These are phyloP conservation scores for Xylariaceae sp. DNA, from an alignment of 2,329 filamentous ascomycete genomes.

Conservation along the genomic window DNA sequence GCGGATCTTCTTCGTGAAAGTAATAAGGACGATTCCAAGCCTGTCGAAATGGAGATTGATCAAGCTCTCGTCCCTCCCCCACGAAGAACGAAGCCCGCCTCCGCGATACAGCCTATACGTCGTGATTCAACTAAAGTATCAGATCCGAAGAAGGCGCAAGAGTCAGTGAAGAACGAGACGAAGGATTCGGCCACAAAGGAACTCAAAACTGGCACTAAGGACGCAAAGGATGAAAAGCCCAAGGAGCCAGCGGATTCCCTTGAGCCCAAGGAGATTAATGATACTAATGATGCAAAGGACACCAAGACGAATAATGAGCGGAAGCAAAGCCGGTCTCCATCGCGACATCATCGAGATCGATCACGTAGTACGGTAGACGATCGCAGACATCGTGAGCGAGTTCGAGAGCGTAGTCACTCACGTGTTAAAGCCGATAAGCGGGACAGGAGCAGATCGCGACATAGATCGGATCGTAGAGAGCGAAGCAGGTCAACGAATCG, in stretches of 20 bases:
- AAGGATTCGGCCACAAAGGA: conserved; percentile 30
- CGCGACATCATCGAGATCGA: conserved; percentile 26
- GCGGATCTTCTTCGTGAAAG: conserved; percentile 56
- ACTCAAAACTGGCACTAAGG: conserved; percentile 13
- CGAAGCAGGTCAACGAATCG: conserved; percentile 38
- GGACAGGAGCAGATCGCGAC: conserved; percentile 27
- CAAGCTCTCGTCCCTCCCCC: conserved; percentile 52
- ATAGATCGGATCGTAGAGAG: conserved; percentile 26
- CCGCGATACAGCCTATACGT: conserved; percentile 54
- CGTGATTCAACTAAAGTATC: conserved; percentile 41
- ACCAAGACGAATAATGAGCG: conserved; percentile 26
- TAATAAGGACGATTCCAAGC: conserved; percentile 43
- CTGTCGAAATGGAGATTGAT: conserved; percentile 53
- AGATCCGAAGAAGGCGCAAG: conserved; percentile 37
- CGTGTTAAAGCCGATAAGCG: conserved; percentile 29
- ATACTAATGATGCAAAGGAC: conserved; percentile 22
- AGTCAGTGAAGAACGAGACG: conserved; percentile 31
- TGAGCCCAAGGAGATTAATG: conserved; percentile 19
- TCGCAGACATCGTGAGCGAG: conserved; percentile 30
- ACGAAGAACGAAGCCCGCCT: conserved; percentile 46
- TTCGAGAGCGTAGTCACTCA: conserved; percentile 27
- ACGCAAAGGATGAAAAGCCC: conserved; percentile 17
- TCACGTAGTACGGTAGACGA: conserved; percentile 26
- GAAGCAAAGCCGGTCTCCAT: conserved; percentile 25
- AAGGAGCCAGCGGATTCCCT: conserved; percentile 23